Conservation (phyloP, 148 eudicot genomes). For the Diospyros kaki region DNA sequence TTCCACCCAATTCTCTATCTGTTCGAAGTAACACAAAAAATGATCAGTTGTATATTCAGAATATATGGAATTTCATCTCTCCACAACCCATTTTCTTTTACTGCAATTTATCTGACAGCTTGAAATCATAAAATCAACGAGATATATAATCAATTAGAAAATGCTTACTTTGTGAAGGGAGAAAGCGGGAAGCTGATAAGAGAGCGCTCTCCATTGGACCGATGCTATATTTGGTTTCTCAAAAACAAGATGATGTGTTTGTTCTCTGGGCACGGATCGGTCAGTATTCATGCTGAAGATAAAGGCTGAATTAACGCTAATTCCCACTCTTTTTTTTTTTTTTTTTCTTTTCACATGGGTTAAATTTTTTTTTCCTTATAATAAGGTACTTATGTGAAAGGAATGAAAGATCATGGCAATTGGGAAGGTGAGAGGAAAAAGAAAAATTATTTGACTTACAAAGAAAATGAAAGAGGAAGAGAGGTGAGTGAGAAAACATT, state of each 20-base stretch:
- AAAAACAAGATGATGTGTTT: conserved; percentile 6
- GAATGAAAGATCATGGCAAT: no score
- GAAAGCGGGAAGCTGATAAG: conserved; percentile 43
- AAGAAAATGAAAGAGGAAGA: no score
- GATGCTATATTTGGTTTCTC: background rate
- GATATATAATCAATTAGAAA: background rate
- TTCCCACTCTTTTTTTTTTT: background rate
- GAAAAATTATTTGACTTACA: no score
- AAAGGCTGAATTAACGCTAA: conserved; percentile 5
- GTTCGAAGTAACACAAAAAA: conserved; percentile 20
- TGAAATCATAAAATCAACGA: background rate
- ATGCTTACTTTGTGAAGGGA: conserved; percentile 47
- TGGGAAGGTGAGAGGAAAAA: no score
- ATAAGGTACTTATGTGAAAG: no score
- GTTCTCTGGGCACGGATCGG: conserved; percentile 11
- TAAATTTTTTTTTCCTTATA: no score
- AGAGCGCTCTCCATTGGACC: conserved; percentile 55
- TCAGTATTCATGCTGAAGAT: background rate
- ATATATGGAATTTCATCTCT: background rate
- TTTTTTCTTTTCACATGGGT: background rate
- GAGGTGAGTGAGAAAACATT: no score
- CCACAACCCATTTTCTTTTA: conserved; percentile 2
- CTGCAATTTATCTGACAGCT: background rate
- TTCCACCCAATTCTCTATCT: conserved; percentile 47
- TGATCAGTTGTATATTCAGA: conserved; percentile 6